Base-by-base conservation (phyloP, 164 flowering plant genomes). In the Liriodendron chinense region DNA sequence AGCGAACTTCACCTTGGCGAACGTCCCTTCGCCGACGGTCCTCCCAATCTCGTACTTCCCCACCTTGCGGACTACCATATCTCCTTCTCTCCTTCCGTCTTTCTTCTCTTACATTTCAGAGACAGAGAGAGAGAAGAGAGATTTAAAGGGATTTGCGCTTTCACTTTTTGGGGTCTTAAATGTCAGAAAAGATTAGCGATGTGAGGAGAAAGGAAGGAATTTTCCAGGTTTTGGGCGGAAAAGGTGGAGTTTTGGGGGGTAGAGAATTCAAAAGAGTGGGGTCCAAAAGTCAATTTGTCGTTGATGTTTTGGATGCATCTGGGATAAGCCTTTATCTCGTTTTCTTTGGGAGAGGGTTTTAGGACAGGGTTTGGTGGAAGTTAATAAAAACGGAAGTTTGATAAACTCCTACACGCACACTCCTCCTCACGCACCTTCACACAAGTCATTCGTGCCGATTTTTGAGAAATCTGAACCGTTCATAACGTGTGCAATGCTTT, bases 41-140 rank as follows among this genome's bases (percentile, higher is more conserved):
- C 99, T 87, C 57, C 99, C 99, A 22, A 96, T 84, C 82, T 96
- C 99, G 71, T 94, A 96, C 86, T 92, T 94, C 25, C 99, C 99
- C 1, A 96, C 99, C 74, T 92, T 96, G 79, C 99, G 82, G 69
- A 90, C 86, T 84, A 90, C 97, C 96, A 92, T 90, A 74, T 82
- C 77, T 74, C 65, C 75, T 26, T 22, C 65, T 34, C 50, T 62
- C 26, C 25, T 3, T n/a, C 56, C 57, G 9, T 66, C 47, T 73
- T 47, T 34, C 75, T 57, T 10, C 62, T 70, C n/a, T 49, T 3
- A 63, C 66, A 28, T 34, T 28, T 66, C 34, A 10, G 20, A 13
- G 43, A 13, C 23, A 63, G 66, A 63, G 24, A 21, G 20, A 25
- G 4, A 12, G n/a, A 28, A 24, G 0, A 34, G 69, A 26, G 7